A percentile compares a stretch with the other conserved stretches of the same genome.
Evolutionary conservation across 1,284 basidiomycete species (phyloP).

Genomic region (Malassezia equina): DNA sequence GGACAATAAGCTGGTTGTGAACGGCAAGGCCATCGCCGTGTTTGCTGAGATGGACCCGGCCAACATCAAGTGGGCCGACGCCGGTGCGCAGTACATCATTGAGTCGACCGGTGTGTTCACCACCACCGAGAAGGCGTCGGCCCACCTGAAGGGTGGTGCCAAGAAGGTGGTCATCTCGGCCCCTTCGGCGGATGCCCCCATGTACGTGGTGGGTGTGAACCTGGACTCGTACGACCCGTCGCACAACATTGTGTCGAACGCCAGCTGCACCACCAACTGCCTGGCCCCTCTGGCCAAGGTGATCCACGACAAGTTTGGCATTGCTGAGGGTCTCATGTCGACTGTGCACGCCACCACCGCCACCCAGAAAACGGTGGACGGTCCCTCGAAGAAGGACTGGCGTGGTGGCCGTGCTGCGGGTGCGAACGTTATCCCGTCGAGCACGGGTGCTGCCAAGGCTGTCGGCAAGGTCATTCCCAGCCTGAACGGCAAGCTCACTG

Average conservation of each 20-base stretch:
- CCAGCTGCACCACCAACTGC: conserved; percentile 95
- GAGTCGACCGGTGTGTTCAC: conserved; percentile 99
- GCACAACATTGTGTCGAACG: conserved; percentile 88
- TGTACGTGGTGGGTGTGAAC: conserved; percentile 80
- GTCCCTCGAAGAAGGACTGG: conserved; percentile 53
- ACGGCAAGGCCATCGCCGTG: conserved; percentile 69
- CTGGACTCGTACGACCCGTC: conserved; percentile 84
- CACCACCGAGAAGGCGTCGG: conserved; percentile 72
- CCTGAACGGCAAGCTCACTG: conserved; percentile 90
- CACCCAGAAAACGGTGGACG: conserved; percentile 99
- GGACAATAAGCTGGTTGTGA: conserved; percentile 81
- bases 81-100: conserved; percentile 84
- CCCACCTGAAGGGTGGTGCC: conserved; percentile 96
- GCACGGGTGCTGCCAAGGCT: conserved; percentile 94
- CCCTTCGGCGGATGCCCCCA: conserved; percentile 94
- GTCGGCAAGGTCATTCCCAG: conserved; percentile 97
- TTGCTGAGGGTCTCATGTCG: conserved; percentile 70
- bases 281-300: conserved; percentile 97
- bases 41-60: conserved; percentile 75
- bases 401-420: conserved; percentile 86
- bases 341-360: conserved; percentile 77
- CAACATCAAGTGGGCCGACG: conserved; percentile 70
- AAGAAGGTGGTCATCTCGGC: conserved; percentile 99
- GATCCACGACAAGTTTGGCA: conserved; percentile 68
- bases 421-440: conserved; percentile 99